These are phyloP conservation scores for Sugiyamaella valdiviana DNA, from an alignment of 805 yeast species.

Conservation along the genomic window DNA sequence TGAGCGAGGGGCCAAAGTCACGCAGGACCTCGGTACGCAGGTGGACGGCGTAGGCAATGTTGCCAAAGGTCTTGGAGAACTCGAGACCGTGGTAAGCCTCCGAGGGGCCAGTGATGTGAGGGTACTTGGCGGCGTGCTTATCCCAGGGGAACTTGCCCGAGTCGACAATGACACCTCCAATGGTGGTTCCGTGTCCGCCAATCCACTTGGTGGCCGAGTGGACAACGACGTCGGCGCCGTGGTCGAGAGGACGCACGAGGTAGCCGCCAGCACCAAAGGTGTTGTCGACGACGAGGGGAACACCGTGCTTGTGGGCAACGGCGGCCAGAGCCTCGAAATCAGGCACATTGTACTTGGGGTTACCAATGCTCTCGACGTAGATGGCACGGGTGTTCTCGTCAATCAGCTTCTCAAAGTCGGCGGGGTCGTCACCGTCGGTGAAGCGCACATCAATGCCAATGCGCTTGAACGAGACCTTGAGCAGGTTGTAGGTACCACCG, in stretches of 20 bases:
- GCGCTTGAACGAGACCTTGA: slow-evolving; percentile 85
- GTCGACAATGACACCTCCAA: slow-evolving; percentile 87
- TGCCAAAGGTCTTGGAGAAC: slow-evolving; percentile 75
- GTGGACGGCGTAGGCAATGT: slow-evolving; percentile 70
- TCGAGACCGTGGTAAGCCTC: slow-evolving; percentile 91
- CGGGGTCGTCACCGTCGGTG: slow-evolving; percentile 72
- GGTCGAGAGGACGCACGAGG: slow-evolving; percentile 74
- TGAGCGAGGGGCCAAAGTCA: slow-evolving; percentile 85
- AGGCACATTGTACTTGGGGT: slow-evolving; percentile 88
- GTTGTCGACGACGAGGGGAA: slow-evolving; percentile 90
- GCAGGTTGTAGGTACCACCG: slow-evolving; percentile 96
- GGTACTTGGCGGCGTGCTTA: slow-evolving; percentile 78
- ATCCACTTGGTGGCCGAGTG: slow-evolving; percentile 98
- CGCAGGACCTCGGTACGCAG: slow-evolving; percentile 79
- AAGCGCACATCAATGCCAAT: slow-evolving; percentile 82
- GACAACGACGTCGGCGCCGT: slow-evolving; percentile 86
- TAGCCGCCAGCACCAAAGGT: slow-evolving; percentile 97
- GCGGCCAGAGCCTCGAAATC: slow-evolving; percentile 73
- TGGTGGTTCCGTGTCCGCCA: slow-evolving; percentile 94
- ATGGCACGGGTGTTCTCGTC: slow-evolving; percentile 87
- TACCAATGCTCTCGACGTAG: slow-evolving; percentile 85
- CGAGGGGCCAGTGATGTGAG: slow-evolving; percentile 85
- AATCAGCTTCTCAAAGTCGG: slow-evolving; percentile 62
- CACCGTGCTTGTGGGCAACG: slow-evolving; percentile 78
- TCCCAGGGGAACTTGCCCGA: slow-evolving; percentile 91